phyloP scores from a whole-genome alignment of 345 rosid species.

The Pugionium cornutum region DNA sequence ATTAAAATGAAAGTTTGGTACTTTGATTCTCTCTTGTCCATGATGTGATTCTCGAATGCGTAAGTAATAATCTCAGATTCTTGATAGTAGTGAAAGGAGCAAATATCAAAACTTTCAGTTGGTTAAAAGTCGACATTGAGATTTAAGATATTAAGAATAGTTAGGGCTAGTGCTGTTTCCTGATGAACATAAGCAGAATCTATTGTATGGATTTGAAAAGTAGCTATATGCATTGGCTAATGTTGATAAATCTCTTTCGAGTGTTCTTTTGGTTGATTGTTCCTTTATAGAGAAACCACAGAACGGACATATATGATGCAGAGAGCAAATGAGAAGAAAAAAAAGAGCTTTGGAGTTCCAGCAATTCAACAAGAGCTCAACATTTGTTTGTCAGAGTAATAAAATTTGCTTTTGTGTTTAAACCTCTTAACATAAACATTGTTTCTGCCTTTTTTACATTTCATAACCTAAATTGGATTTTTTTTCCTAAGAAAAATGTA shows the following conservation, averaged over 20 bases:
- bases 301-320: constrained; percentile 44
- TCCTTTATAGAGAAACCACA: constrained; percentile 33
- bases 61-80: not conserved
- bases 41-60: constrained; percentile 1
- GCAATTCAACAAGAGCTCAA: constrained; percentile 27
- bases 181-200: not conserved
- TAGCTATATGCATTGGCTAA: not conserved
- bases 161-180: not conserved
- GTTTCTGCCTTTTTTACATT: no score
- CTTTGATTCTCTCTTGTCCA: constrained; percentile 13
- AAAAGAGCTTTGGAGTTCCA: not conserved
- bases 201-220: not conserved
- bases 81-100: not conserved
- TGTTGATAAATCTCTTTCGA: constrained; percentile 11
- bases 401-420: constrained; percentile 9
- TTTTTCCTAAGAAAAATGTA: no score
- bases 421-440: not conserved
- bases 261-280: not conserved
- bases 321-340: constrained; percentile 39
- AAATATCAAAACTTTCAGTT: not conserved
- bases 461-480: no score
- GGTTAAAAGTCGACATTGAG: not conserved
- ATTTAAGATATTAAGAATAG: not conserved
- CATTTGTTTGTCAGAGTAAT: constrained; percentile 15
- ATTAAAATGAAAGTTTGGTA: constrained; percentile 1